Base-by-base conservation (phyloP, 345 rosid genomes). In the Moricandia arvensis region DNA sequence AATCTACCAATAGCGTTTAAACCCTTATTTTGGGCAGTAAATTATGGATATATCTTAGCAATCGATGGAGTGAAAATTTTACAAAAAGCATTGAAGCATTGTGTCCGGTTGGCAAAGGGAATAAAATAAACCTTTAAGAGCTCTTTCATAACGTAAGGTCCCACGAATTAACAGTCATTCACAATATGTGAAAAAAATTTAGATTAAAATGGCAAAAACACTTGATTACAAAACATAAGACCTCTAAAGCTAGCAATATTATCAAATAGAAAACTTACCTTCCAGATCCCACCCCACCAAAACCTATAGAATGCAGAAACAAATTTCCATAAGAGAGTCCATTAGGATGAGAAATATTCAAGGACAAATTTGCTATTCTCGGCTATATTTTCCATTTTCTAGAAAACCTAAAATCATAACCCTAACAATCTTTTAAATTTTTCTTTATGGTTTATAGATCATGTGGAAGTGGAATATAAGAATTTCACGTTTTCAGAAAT, bases 221-320 rank as follows among this genome's bases (percentile, higher is more conserved):
- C 61, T 81, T 62, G 34, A 66, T 51, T 71, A 75, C 37, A 31
- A 16, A 63, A 70, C 45, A 43, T 27, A 68, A 30, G 67, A 27
- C 66, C 27, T 60, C 68, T 4, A 30, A 30, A 30, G 49, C 62
- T 27, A 61, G 37, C 58, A 47, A 34, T 38, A 66, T 15, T 27
- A 65, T 72, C 45, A 78, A 59, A 35, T 34, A 34, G 64, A 54
- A 57, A 82, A 76, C 55, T 51, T 88, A 91, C 98, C 98, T 94
- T 94, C 97, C 97, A 91, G 60, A 91, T 89, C 77, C 98, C 98
- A 82, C 97, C 98, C 86, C 84, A 89, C 97, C 93, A 91, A 82
- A 94, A 94, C 93, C 98, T 94, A 82, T 63, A 83, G 73, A 82
- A 77, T 33, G 53, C 16, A 55, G n/a, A 70, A 63, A 43, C 59